A percentile compares a stretch with the other conserved stretches of the same genome.
phyloP scores from a whole-genome alignment of 192 early-diverging fungal genomes.

The Funneliformis geosporum region DNA sequence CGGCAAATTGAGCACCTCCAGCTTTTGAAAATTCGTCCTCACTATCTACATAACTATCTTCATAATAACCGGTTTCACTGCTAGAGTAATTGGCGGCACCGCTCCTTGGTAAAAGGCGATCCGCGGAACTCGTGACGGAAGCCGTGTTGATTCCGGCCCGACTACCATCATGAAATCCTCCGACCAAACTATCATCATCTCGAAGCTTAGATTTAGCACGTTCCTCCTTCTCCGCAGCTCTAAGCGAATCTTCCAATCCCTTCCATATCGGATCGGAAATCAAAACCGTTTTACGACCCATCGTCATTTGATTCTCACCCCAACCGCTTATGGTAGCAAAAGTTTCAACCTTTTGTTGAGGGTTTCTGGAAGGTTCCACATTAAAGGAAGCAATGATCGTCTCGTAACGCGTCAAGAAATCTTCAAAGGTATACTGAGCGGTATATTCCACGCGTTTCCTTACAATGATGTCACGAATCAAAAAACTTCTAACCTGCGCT shows the following conservation, averaged over 20 bases:
- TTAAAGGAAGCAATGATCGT: constrained; percentile 48
- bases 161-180: constrained; percentile 41
- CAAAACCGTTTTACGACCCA: constrained; percentile 64
- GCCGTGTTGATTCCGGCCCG: constrained; percentile 42
- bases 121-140: constrained; percentile 32
- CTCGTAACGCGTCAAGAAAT: constrained; percentile 74
- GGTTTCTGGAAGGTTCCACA: constrained; percentile 32
- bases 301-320: constrained; percentile 47
- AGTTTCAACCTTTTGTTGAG: constrained; percentile 40
- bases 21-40: constrained; percentile 38
- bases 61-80: constrained; percentile 34
- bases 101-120: constrained; percentile 18
- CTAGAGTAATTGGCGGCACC: neutral
- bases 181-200: constrained; percentile 41
- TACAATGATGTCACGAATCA: constrained; percentile 69
- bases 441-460: constrained; percentile 73
- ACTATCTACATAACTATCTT: constrained; percentile 40
- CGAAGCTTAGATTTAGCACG: constrained; percentile 45
- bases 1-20: constrained; percentile 3
- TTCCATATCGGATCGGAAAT: constrained; percentile 67
- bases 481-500: constrained; percentile 68
- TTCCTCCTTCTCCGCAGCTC: constrained; percentile 62
- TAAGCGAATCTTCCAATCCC: constrained; percentile 61
- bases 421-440: constrained; percentile 63
- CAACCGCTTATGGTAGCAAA: constrained; percentile 50